phyloP scores from a whole-genome alignment of 495 filamentous ascomycete genomes.

The Choiromyces venosus region DNA sequence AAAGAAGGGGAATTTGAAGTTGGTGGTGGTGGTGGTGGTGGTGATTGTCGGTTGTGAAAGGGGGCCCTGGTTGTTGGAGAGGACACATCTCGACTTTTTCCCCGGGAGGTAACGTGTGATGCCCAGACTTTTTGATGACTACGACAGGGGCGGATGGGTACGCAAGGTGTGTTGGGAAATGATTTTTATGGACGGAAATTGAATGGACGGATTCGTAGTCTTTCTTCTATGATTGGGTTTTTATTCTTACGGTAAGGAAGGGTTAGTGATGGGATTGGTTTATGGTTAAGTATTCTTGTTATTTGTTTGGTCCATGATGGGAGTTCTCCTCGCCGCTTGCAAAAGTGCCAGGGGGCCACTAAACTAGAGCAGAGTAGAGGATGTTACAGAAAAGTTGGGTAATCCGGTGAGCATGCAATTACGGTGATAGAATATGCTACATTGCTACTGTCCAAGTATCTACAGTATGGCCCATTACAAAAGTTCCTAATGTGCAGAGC shows the following conservation, averaged over 20 bases:
- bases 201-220: neutral
- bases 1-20: neutral
- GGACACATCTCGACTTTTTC: constrained; percentile 38
- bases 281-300: neutral
- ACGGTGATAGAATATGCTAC: neutral
- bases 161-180: neutral
- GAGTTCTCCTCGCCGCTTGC: neutral
- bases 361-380: neutral
- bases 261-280: neutral
- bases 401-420: neutral
- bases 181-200: neutral
- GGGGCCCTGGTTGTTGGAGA: neutral
- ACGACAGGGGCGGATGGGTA: neutral
- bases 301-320: neutral
- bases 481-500: too few relatives aligned
- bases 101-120: constrained; percentile 9
- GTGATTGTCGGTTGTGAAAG: neutral
- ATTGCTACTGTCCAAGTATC: neutral
- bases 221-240: neutral
- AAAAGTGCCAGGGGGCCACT: neutral
- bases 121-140: constrained; percentile 1
- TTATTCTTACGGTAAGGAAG: neutral
- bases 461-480: neutral
- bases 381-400: neutral
- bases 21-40: too few relatives aligned